A percentile compares a stretch with the other conserved stretches of the same genome.
Evolutionary conservation across 2,329 filamentous ascomycete genomes (phyloP).

Genomic region (Aspergillus arachidicola): DNA sequence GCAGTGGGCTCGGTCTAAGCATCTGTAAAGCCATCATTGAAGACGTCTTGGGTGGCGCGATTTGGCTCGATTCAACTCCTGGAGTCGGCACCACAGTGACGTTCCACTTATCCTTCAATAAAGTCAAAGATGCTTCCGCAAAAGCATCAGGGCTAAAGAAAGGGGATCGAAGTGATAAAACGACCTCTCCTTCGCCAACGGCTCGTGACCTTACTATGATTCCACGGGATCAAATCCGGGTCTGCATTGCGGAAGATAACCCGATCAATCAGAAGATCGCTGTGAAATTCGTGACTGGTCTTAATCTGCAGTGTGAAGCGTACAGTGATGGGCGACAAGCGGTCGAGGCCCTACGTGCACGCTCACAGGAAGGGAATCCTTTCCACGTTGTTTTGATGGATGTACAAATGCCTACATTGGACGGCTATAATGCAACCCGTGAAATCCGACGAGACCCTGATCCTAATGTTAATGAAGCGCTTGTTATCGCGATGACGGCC

Average conservation of each 20-base stretch:
- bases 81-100: conserved; percentile 64
- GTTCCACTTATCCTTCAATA: conserved; percentile 84
- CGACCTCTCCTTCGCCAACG: conserved; percentile 46
- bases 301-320: conserved; percentile 84
- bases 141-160: conserved; percentile 60
- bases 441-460: conserved; percentile 76
- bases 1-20: conserved; percentile 85
- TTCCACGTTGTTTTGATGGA: conserved; percentile 96
- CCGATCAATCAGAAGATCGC: conserved; percentile 93
- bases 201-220: conserved; percentile 71
- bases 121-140: conserved; percentile 63
- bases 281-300: conserved; percentile 82
- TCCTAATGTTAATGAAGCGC: conserved; percentile 74
- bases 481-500: conserved; percentile 98
- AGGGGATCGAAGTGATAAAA: conserved; percentile 43
- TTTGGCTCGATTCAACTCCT: conserved; percentile 77
- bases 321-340: conserved; percentile 89
- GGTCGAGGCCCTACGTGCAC: conserved; percentile 78
- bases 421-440: conserved; percentile 89
- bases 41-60: conserved; percentile 84
- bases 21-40: conserved; percentile 95
- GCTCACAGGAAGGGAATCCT: conserved; percentile 70
- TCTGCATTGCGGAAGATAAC: conserved; percentile 95
- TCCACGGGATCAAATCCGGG: conserved; percentile 74
- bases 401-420: conserved; percentile 91